Evolutionary conservation across 169 alveolate species (phyloP), one percentile per base, ranked within the genome.

Genomic region (Plasmodium malariae): DNA sequence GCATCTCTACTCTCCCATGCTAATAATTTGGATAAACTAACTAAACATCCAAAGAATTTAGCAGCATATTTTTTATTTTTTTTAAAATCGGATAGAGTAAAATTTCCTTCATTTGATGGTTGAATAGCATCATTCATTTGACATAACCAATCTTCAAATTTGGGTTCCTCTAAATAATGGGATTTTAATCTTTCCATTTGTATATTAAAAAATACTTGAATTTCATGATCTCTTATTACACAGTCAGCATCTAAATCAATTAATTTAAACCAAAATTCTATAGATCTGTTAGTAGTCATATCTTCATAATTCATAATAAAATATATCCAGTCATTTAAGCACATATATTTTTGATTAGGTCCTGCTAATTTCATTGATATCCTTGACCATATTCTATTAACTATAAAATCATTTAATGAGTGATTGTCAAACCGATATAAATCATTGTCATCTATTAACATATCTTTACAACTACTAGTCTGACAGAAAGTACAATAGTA

Each of bases 1-100:
- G 68, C 91, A 83, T 83, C 91, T 59, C 91, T 83, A 43, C 91
- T 83, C 32, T 83, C 91, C 91, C 91, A 83, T 54, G 91, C 85
- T 28, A 83, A 55, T 51, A 83, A 83, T 71, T 83, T 83, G 34
- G 91, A 83, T 57, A 83, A 68, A 36, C 91, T 83, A 24, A 83
- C 91, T 59, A 83, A 48, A 43, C 91, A 83, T 34, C 91, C 91
- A 49, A 83, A 83, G 68, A 83, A 83, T 54, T 62, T 30, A 7
- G 91, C 69, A 43, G 91, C 91, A 83, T 68, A 83, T 67, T 65
- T 83, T 71, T 67, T 83, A 83, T 83, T 83, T 34, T 63, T 67
- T 68, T 83, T 83, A 67, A 83, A 83, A 83, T 83, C 91, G 3
- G 86, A 83, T 11, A 83, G 63, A 28, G 91, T 83, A 67, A 83